Percentiles rank a stretch among this genome's conserved stretches.
Evolutionary conservation across 345 rosid genomes (phyloP).

Genomic region (Balakata baccata): DNA sequence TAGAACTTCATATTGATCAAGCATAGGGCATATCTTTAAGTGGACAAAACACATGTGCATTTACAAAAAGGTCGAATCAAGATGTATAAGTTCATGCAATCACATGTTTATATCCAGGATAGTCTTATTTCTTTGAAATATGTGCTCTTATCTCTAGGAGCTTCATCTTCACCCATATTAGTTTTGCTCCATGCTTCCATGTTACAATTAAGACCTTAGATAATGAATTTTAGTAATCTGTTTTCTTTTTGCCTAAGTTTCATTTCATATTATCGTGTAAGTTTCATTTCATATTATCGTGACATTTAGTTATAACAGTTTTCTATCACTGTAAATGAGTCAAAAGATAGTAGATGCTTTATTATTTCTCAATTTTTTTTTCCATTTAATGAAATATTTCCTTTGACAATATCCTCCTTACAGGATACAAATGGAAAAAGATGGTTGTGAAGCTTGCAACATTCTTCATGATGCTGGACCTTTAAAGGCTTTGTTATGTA

Average conservation of each 20-base stretch:
- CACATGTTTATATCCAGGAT: not conserved
- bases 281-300: too few relatives aligned
- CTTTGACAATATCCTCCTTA: conserved; percentile 24
- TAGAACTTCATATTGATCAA: conserved; percentile 89
- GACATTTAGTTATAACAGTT: not conserved
- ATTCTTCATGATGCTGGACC: conserved; percentile 94
- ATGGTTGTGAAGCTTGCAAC: conserved; percentile 89
- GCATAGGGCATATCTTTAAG: too few relatives aligned
- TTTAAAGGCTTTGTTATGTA: conserved; percentile 49
- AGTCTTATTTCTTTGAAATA: too few relatives aligned
- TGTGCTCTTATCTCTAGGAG: not conserved
- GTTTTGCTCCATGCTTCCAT: not conserved
- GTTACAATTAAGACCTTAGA: not conserved
- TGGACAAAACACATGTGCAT: too few relatives aligned
- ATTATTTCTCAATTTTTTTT: not conserved
- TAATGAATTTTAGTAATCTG: too few relatives aligned
- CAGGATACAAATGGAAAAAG: conserved; percentile 76
- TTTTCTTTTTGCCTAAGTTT: not conserved
- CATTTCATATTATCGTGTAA: not conserved
- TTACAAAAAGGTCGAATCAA: not conserved
- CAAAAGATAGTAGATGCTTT: not conserved
- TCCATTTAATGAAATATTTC: conserved; percentile 2
- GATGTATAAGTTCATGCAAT: not conserved
- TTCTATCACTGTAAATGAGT: not conserved
- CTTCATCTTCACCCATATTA: not conserved